phyloP scores from a whole-genome alignment of 2,329 filamentous ascomycete genomes.

The Ophiosphaerella narmari region DNA sequence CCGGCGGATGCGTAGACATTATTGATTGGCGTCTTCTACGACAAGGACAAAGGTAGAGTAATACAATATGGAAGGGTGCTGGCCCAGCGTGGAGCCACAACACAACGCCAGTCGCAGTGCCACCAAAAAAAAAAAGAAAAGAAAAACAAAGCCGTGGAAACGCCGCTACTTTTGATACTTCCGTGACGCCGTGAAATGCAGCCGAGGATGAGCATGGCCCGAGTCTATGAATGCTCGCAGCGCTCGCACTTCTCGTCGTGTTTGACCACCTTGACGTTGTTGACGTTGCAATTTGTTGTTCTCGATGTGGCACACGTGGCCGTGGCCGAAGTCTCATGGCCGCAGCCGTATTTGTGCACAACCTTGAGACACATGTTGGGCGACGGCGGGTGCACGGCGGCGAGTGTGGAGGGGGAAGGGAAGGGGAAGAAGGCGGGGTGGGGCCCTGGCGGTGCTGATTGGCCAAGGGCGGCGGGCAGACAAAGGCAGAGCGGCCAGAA shows the following conservation, averaged over 20 bases:
- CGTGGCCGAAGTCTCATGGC: slow-evolving; percentile 50
- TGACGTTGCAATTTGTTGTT: slow-evolving; percentile 46
- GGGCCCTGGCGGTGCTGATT: slow-evolving; percentile 29
- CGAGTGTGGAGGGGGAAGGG: slow-evolving; percentile 13
- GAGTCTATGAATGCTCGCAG: slow-evolving; percentile 50
- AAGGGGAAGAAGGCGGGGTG: slow-evolving; percentile 26
- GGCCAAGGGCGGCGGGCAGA: slow-evolving; percentile 22
- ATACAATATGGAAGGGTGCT: slow-evolving; percentile 41
- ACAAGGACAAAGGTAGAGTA: slow-evolving; percentile 32
- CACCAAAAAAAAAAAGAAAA: too few relatives aligned
- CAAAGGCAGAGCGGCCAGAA: too few relatives aligned
- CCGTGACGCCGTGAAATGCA: slow-evolving; percentile 51
- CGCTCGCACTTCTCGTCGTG: slow-evolving; percentile 55
- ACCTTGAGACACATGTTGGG: slow-evolving; percentile 54
- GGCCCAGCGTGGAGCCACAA: slow-evolving; percentile 44
- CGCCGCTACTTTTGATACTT: slow-evolving; percentile 44
- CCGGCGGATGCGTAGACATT: slow-evolving; percentile 33
- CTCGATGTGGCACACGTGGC: slow-evolving; percentile 54
- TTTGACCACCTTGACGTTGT: slow-evolving; percentile 51
- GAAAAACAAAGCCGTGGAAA: slow-evolving; percentile 31
- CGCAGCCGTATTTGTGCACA: slow-evolving; percentile 54
- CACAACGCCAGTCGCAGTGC: slow-evolving; percentile 21
- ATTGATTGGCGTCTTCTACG: slow-evolving; percentile 41
- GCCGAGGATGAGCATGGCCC: slow-evolving; percentile 10
- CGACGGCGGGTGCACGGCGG: slow-evolving; percentile 25